Base-by-base conservation (phyloP, 768 basidiomycete species). In the Pilatotrama ljubarskyi region DNA sequence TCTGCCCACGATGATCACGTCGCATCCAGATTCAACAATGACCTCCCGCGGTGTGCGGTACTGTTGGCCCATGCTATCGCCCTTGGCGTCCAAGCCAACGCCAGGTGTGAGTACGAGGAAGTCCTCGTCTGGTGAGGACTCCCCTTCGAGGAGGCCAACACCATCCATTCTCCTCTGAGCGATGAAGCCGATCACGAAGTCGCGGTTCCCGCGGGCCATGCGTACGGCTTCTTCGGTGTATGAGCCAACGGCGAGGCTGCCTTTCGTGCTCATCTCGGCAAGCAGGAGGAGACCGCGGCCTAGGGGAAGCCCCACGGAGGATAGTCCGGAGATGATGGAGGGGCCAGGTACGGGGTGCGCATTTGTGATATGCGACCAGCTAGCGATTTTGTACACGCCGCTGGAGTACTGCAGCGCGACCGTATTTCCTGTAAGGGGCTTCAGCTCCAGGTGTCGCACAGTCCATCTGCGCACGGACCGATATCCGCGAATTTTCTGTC, bases 401-500 rank as follows among this genome's bases (percentile, higher is more conserved):
- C 87, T 84, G 1, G 93, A 90, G 76, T 99, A 99, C 72, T 99
- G 97, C 22, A 98, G 78, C 8, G 88, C 85, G 59, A 98, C 97
- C 8, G 97, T 98, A 75, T 98, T 98, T 43, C 97, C 97, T 99
- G 66, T 11, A 49, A 64, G 15, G 15, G 49, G 61, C 43, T 58
- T 5, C 29, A 26, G 32, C 17, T 38, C 22, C 15, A 44, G 6
- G 18, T 2, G 48, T 13, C 7, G 35, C 15, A 22, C 11, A 43
- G 8, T 26, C 5, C 22, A 32, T 9, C 32, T 5, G 5, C 24
- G 14, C 35, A 66, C 82, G 68, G 63, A 95, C 96, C 96, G 52
- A 99, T 98, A 74, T 99, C 97, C 4, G 97, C 96, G 68, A 99
- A 99, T 74, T 99, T 99, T 64, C 97, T 82, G 77, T 99, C 97